phyloP scores from a whole-genome alignment of 73 alveolate species.

The Paramecium bursaria region DNA sequence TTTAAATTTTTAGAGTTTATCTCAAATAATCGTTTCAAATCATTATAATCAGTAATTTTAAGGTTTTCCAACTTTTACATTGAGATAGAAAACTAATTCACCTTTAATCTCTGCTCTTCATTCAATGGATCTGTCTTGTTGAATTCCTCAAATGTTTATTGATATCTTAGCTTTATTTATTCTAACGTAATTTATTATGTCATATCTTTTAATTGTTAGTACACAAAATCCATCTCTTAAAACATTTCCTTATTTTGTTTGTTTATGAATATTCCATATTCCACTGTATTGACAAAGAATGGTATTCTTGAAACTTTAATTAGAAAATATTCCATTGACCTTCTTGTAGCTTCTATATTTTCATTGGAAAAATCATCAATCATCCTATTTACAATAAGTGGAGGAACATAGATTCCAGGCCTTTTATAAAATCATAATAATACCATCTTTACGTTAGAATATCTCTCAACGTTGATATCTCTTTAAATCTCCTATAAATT shows the following conservation, averaged over 20 bases:
- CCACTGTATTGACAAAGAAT: conserved; percentile 5
- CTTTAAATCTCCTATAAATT: conserved; percentile 8
- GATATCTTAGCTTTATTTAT: conserved; percentile 12
- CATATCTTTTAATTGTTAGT: conserved; percentile 32
- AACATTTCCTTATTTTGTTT: conserved; percentile 24
- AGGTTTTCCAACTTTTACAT: conserved; percentile 26
- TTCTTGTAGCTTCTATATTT: conserved; percentile 28
- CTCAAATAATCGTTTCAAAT: conserved; percentile 23
- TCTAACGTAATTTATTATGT: conserved; percentile 2
- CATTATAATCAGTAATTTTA: conserved; percentile 16
- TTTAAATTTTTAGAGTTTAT: conserved; percentile 35
- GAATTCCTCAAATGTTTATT: conserved; percentile 32
- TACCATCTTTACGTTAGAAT: conserved; percentile 41
- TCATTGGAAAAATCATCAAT: conserved; percentile 51
- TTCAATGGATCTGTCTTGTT: conserved; percentile 16
- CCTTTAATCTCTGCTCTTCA: conserved; percentile 31
- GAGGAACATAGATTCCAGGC: conserved; percentile 64
- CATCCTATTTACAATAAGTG: conserved; percentile 5
- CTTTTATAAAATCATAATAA: conserved; percentile 4
- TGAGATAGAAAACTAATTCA: background rate
- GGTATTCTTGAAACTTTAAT: conserved; percentile 37
- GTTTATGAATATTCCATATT: conserved; percentile 19
- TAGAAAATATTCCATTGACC: conserved; percentile 37
- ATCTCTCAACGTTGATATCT: background rate
- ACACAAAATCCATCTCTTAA: conserved; percentile 35